Evolutionary conservation across 2,329 filamentous ascomycete species (phyloP).

Genomic region (Gremmenia infestans): DNA sequence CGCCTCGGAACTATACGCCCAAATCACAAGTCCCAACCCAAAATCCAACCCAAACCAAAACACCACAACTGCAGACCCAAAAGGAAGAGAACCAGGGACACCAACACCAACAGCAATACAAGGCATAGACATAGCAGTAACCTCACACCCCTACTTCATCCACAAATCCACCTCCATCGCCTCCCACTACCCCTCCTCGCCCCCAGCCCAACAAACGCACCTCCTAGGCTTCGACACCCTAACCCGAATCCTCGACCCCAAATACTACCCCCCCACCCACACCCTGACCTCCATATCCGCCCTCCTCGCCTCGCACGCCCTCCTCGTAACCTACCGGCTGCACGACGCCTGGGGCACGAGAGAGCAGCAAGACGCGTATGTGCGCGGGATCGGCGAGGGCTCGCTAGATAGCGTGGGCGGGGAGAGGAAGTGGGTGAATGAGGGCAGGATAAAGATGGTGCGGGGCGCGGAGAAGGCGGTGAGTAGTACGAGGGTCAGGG

Average conservation of each 20-base stretch:
- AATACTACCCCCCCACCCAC: conserved; percentile 56
- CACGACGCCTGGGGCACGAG: conserved; percentile 55
- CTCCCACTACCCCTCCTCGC: conserved; percentile 32
- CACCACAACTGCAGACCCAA: no score
- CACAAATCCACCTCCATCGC: conserved; percentile 62
- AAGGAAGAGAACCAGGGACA: no score
- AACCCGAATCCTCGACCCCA: conserved; percentile 64
- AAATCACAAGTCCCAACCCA: neutral
- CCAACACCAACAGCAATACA: neutral
- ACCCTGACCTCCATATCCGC: conserved; percentile 53
- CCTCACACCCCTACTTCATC: conserved; percentile 67
- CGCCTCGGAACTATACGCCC: conserved; percentile 49
- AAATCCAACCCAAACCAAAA: neutral
- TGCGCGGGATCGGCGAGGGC: conserved; percentile 44
- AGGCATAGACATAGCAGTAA: conserved; percentile 60
- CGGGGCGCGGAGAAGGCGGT: conserved; percentile 42
- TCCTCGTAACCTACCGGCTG: conserved; percentile 61
- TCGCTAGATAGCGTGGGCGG: conserved; percentile 50
- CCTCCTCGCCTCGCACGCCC: conserved; percentile 57
- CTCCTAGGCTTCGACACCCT: conserved; percentile 74
- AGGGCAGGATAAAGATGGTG: conserved; percentile 52
- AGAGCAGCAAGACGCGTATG: conserved; percentile 49
- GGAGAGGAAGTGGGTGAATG: conserved; percentile 49
- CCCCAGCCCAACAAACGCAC: conserved; percentile 52
- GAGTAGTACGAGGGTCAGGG: conserved; percentile 58